Base-by-base conservation (phyloP, 2,329 filamentous ascomycete genomes). In the Calonectria honghensis region DNA sequence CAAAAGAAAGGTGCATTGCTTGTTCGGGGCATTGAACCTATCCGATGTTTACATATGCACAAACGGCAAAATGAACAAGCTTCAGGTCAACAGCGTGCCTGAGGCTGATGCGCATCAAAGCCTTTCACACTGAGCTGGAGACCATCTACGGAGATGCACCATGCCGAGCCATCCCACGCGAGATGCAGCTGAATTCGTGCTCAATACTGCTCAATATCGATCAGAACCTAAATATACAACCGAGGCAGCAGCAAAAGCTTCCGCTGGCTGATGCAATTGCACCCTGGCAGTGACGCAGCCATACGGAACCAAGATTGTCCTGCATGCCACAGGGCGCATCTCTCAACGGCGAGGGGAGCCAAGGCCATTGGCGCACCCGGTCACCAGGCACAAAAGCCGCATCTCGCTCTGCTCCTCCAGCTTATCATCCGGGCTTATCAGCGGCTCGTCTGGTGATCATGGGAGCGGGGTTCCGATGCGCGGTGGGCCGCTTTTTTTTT, bases 401-500 rank as follows among this genome's bases (percentile, higher is more conserved):
- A 63, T 27, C 18, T 41, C 16, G 6, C 14, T 39, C 27, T n/a
- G 13, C 45, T 9, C 16, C 9, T 27, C 24, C 35, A 24, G 57
- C 57, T 63, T 41, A 63, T 41, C 57, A 29, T 7, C 24, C 14
- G 57, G 57, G 37, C 57, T 63, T 63, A 63, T 63, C 57, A 35
- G 35, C 41, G 57, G 35, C 35, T n/a, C 35, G 41, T 63, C 57
- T 41, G 57, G 57, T 39, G 48, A 64, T 39, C 66, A 61, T 27
- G 61, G 31, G 63, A 66, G 68, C 54, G 68, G 68, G 72, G 63
- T 67, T 45, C 14, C 9, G 51, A 32, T 31, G 54, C 61, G 57
- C 64, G 35, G 59, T 27, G 63, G 68, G 54, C 52, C 31, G 72
- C 57, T 67, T 75, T 75, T 73, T 75, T 73, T 72, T 73, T 72